phyloP scores from a whole-genome alignment of 805 yeast genomes.

The Zygotorulaspora chibaensis region DNA sequence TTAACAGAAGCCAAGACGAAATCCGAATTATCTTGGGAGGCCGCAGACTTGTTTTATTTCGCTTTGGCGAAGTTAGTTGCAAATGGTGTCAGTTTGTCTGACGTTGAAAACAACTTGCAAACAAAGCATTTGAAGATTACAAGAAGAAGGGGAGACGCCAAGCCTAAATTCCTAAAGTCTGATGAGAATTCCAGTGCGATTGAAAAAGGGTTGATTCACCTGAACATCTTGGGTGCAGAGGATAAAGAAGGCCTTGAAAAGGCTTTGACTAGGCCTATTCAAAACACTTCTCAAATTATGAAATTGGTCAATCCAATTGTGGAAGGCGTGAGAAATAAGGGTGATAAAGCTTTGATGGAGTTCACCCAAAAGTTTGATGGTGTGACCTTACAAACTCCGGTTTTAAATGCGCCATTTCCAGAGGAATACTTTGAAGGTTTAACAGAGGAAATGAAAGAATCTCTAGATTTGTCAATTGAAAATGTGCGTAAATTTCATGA shows the following conservation, averaged over 20 bases:
- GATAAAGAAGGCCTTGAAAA: constrained; percentile 43
- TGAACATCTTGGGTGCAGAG: constrained; percentile 25
- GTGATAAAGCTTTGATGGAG: constrained; percentile 87
- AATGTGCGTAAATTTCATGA: constrained; percentile 90
- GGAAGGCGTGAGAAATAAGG: constrained; percentile 65
- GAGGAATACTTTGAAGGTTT: constrained; percentile 66
- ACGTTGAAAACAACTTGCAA: constrained; percentile 80
- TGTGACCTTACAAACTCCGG: constrained; percentile 66
- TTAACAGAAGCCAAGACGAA: constrained; percentile 72
- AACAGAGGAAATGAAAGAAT: constrained; percentile 68
- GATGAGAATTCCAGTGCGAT: constrained; percentile 14
- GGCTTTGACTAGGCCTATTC: constrained; percentile 90
- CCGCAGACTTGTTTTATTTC: constrained; percentile 85
- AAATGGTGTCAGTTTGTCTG: constrained; percentile 72
- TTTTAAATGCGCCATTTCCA: constrained; percentile 85
- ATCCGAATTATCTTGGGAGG: constrained; percentile 88
- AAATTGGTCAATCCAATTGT: constrained; percentile 87
- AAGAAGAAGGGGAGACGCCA: constrained; percentile 94
- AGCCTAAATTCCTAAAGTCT: constrained; percentile 59
- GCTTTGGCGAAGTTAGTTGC: constrained; percentile 69
- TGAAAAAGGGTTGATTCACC: constrained; percentile 27
- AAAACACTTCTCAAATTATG: constrained; percentile 89
- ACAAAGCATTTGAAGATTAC: constrained; percentile 81
- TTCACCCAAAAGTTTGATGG: constrained; percentile 88
- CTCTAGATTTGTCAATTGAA: constrained; percentile 83